These are phyloP conservation scores for Cordyceps fumosorosea DNA, from an alignment of 2,329 filamentous ascomycete species.

Conservation along the genomic window DNA sequence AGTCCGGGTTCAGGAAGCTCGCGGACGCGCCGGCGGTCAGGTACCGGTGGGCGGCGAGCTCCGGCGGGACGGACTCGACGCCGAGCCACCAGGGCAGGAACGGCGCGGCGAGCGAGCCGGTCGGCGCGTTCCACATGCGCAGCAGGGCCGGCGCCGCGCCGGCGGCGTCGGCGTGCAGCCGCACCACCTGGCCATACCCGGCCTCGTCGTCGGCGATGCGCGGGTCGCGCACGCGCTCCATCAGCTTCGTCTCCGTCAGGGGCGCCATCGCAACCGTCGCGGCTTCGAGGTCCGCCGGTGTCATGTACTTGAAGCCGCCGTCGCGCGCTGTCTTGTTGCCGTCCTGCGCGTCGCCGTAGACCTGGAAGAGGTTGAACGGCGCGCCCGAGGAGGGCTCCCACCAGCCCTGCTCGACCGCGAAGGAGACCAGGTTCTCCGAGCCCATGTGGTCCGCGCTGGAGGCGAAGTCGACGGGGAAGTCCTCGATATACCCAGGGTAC, in stretches of 20 bases:
- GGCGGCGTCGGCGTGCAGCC: slow-evolving; percentile 16
- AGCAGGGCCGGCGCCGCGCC: slow-evolving; percentile 17
- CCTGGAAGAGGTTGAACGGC: slow-evolving; percentile 24
- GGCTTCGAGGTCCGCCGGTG: slow-evolving; percentile 20
- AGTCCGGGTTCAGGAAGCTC: slow-evolving; percentile 22
- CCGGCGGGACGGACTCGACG: slow-evolving; percentile 19
- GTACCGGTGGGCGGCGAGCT: slow-evolving; percentile 23
- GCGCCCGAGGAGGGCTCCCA: slow-evolving; percentile 18
- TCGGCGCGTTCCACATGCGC: slow-evolving; percentile 22
- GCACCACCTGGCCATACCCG: slow-evolving; percentile 24
- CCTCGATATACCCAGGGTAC: slow-evolving; percentile 24
- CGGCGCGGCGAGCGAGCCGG: slow-evolving; percentile 22
- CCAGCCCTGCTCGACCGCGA: slow-evolving; percentile 22
- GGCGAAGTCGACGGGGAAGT: slow-evolving; percentile 21
- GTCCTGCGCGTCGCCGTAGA: slow-evolving; percentile 18
- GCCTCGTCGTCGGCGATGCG: slow-evolving; percentile 23
- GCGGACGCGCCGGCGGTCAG: slow-evolving; percentile 22
- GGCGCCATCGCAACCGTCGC: slow-evolving; percentile 35
- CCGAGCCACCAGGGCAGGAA: slow-evolving; percentile 25
- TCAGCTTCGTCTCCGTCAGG: slow-evolving; percentile 42
- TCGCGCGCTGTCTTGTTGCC: slow-evolving; percentile 19
- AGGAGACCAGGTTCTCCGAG: slow-evolving; percentile 21
- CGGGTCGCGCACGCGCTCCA: slow-evolving; percentile 26
- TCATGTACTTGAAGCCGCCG: slow-evolving; percentile 26
- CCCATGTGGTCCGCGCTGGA: slow-evolving; percentile 21